Base-by-base conservation (phyloP, 140 eudicot species). In the Ambrosia hybrid region DNA sequence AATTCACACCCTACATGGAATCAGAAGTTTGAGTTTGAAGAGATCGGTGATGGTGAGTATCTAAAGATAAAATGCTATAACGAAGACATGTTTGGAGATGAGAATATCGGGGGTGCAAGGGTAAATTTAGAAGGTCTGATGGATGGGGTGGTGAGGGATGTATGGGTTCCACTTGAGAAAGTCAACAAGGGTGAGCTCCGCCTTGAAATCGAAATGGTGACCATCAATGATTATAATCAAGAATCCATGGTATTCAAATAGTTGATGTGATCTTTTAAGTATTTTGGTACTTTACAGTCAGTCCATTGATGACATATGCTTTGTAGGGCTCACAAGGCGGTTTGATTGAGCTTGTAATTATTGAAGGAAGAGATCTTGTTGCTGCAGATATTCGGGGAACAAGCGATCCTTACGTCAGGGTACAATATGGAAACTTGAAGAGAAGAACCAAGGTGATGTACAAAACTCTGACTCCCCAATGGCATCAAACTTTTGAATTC, bases 351-450 rank as follows among this genome's bases (percentile, higher is more conserved):
- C 88, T 94, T 17, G 90, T 83, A 76, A 68, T 94, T 62, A 83
- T 94, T 39, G 99, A 94, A 78, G 99, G 86, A 58, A 78, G 83
- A 81, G 99, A 94, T 79, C 96, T 94, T 61, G 74, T 94, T 52
- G 99, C 94, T 79, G 99, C 99, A 57, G 99, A 94, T 85, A 79
- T 94, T 55, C 78, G 96, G 72, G 99, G 99, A 77, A 90, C 99
- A 4, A 94, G 99, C 71, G 99, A 94, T 80, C 99, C 99, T 13
- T 94, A 85, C 76, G 99, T 94, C 14, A 83, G 89, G 81, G 75
- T 94, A 79, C 96, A 90, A 14, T 94, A 94, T 46, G 99, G 99
- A 51, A 84, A 78, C 82, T 59, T 79, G 81, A 94, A 80, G 87
- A 86, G 86, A 77, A 81, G 85, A 41, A 94, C 97, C 63, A 94